Evolutionary conservation across 371 early-diverging fungal genomes (phyloP).

Genomic region (Mucor racemosus): DNA sequence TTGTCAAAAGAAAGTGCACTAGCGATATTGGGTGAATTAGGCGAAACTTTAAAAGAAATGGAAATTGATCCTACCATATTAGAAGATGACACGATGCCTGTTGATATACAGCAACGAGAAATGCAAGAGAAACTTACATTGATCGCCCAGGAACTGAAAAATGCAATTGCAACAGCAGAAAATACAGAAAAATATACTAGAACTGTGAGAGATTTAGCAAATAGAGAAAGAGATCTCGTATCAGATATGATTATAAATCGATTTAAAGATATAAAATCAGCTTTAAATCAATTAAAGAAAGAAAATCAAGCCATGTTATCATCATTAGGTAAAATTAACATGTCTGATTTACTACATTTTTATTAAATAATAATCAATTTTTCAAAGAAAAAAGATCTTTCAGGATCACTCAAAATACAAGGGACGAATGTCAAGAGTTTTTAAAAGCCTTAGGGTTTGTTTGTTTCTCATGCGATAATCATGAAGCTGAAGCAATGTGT

Average conservation of each 20-base stretch:
- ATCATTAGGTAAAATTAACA: conserved; percentile 37
- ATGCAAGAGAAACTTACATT: conserved; percentile 24
- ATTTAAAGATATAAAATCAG: conserved; percentile 13
- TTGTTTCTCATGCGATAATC: conserved; percentile 48
- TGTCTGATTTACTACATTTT: not conserved
- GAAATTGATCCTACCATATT: not conserved
- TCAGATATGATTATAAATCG: conserved; percentile 20
- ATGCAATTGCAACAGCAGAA: conserved; percentile 21
- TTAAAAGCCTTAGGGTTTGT: conserved; percentile 57
- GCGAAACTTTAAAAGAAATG: conserved; percentile 22
- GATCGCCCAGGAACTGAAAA: conserved; percentile 31
- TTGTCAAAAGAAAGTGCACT: conserved; percentile 12
- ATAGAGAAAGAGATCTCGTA: conserved; percentile 28
- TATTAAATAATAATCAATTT: not conserved
- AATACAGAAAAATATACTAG: conserved; percentile 42
- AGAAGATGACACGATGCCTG: not conserved
- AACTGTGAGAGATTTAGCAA: conserved; percentile 38
- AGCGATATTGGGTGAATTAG: conserved; percentile 23
- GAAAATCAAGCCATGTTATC: conserved; percentile 34
- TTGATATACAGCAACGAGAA: not conserved
- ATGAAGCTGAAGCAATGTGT: conserved; percentile 77
- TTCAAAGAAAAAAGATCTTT: conserved; percentile 57
- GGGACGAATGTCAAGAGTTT: conserved; percentile 56
- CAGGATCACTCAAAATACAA: conserved; percentile 52
- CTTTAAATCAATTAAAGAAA: conserved; percentile 23